These are phyloP conservation scores for Friedmanniomyces simplex DNA, from an alignment of 495 filamentous ascomycete species.

Conservation along the genomic window DNA sequence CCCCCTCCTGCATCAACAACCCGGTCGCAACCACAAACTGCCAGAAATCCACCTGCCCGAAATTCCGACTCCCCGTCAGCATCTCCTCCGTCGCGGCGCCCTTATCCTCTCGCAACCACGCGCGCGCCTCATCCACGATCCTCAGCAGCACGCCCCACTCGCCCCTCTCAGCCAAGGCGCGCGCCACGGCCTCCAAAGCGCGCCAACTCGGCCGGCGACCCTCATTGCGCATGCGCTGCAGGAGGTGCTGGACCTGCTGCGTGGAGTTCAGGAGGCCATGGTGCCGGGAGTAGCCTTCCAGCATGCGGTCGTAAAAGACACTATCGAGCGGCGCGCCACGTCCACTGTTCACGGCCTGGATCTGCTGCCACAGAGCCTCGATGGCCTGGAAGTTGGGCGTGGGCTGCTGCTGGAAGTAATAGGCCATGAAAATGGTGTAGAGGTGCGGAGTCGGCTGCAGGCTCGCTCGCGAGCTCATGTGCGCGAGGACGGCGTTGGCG, in stretches of 20 bases:
- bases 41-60: slow-evolving; percentile 15
- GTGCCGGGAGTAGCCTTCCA: slow-evolving; percentile 47
- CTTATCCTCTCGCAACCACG: background rate
- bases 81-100: background rate
- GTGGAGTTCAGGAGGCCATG: slow-evolving; percentile 36
- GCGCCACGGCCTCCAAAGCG: slow-evolving; percentile 38
- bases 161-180: slow-evolving; percentile 35
- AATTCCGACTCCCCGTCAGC: background rate
- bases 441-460: slow-evolving; percentile 47
- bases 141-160: slow-evolving; percentile 30
- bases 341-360: slow-evolving; percentile 28
- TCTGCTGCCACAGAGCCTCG: slow-evolving; percentile 41
- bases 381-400: slow-evolving; percentile 51
- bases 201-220: slow-evolving; percentile 36
- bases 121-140: slow-evolving; percentile 6
- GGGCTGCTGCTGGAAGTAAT: slow-evolving; percentile 48
- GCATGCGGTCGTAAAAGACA: slow-evolving; percentile 57
- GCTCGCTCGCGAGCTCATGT: slow-evolving; percentile 42
- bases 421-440: slow-evolving; percentile 60
- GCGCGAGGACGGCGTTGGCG: slow-evolving; percentile 48
- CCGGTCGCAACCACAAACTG: slow-evolving; percentile 10
- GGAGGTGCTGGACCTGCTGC: slow-evolving; percentile 40
- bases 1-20: slow-evolving; percentile 11
- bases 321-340: slow-evolving; percentile 36
- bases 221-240: slow-evolving; percentile 34